These are phyloP conservation scores for Sindora glabra DNA, from an alignment of 306 rosid genomes.

Conservation along the genomic window DNA sequence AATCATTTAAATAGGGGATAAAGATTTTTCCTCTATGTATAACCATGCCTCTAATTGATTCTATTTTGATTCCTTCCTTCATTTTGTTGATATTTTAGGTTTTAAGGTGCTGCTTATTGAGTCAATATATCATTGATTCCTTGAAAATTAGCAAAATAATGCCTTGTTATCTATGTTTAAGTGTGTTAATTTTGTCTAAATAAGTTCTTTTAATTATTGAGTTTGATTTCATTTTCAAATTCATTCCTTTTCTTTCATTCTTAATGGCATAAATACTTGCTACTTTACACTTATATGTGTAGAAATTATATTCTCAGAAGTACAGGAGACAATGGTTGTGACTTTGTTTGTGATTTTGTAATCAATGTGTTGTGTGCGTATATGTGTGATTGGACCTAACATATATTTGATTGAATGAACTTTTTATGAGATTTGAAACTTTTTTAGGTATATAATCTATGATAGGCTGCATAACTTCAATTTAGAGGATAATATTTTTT, in stretches of 20 bases:
- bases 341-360: too few species aligned
- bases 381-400: too few species aligned
- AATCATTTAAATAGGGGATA: too few species aligned
- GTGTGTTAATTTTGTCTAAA: background rate
- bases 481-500: slow-evolving; percentile 89
- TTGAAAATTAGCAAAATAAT: background rate
- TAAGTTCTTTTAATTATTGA: background rate
- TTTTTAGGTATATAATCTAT: background rate
- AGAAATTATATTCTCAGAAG: background rate
- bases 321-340: background rate
- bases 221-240: background rate
- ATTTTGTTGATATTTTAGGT: too few species aligned
- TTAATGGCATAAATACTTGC: background rate
- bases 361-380: too few species aligned
- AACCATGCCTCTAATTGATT: too few species aligned
- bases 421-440: background rate
- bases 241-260: too few species aligned
- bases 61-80: background rate
- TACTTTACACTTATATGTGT: background rate
- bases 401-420: background rate
- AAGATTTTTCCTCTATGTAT: too few species aligned
- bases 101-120: too few species aligned
- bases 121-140: too few species aligned
- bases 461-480: slow-evolving; percentile 57
- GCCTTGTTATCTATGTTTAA: background rate